phyloP scores from a whole-genome alignment of 306 rosid species.

The Dalbergia oliveri region DNA sequence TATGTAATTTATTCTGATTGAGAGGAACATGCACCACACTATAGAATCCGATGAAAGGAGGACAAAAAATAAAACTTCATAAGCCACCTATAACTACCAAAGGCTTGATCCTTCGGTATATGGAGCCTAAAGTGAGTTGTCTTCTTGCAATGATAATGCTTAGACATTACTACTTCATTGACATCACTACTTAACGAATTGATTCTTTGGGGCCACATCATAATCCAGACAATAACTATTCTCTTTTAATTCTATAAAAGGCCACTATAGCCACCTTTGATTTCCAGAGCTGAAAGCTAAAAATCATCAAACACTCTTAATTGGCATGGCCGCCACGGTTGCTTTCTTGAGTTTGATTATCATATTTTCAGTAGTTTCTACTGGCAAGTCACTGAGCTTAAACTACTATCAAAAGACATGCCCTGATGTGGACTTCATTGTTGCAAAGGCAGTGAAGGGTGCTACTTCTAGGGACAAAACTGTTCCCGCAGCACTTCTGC shows the following conservation, averaged over 20 bases:
- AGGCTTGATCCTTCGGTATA: conserved; percentile 22
- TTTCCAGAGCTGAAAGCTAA: conserved; percentile 42
- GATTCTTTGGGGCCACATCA: conserved; percentile 55
- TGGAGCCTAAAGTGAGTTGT: conserved; percentile 51
- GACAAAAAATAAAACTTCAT: not conserved
- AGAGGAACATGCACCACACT: conserved; percentile 23
- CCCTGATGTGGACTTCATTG: conserved; percentile 66
- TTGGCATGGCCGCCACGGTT: conserved; percentile 54
- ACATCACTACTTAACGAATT: conserved; percentile 52
- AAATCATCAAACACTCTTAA: conserved; percentile 35
- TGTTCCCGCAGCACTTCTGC: conserved; percentile 81
- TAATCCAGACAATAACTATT: conserved; percentile 31
- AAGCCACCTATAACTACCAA: conserved; percentile 5
- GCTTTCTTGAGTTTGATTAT: conserved; percentile 58
- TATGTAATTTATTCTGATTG: conserved; percentile 14
- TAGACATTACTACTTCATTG: conserved; percentile 60
- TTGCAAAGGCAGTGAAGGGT: conserved; percentile 52
- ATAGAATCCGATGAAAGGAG: not conserved
- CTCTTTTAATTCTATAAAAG: conserved; percentile 55
- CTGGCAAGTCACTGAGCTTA: conserved; percentile 65
- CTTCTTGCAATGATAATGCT: conserved; percentile 60
- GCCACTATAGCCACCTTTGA: conserved; percentile 36
- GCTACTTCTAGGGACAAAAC: conserved; percentile 63
- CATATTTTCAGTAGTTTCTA: conserved; percentile 54
- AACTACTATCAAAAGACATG: conserved; percentile 80